These are phyloP conservation scores for Daldinia loculata DNA, from an alignment of 495 filamentous ascomycete species.

Conservation along the genomic window DNA sequence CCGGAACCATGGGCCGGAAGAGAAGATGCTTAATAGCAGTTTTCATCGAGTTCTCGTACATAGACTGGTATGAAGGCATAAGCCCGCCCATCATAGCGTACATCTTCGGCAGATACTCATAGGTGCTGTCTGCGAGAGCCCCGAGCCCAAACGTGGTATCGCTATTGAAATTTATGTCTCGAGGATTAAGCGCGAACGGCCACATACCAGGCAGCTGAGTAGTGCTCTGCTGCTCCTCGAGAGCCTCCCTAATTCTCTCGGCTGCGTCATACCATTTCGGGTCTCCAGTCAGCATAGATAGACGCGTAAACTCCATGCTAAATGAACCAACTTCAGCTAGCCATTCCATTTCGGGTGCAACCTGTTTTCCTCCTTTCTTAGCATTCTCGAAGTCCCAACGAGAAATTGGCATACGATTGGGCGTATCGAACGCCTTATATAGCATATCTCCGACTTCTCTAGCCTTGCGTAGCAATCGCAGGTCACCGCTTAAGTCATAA, in stretches of 20 bases:
- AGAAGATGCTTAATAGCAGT: slow-evolving; percentile 71
- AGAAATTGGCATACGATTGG: slow-evolving; percentile 84
- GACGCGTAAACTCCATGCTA: slow-evolving; percentile 81
- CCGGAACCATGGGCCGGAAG: slow-evolving; percentile 70
- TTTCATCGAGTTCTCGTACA: slow-evolving; percentile 66
- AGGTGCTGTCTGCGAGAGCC: slow-evolving; percentile 82
- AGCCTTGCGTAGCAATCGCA: slow-evolving; percentile 74
- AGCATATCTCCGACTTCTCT: slow-evolving; percentile 80
- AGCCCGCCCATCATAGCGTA: slow-evolving; percentile 56
- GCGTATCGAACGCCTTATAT: slow-evolving; percentile 85
- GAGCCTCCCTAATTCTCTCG: slow-evolving; percentile 73
- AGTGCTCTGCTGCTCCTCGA: slow-evolving; percentile 70
- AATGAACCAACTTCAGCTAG: slow-evolving; percentile 83
- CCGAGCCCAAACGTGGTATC: slow-evolving; percentile 72
- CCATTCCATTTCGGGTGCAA: slow-evolving; percentile 58
- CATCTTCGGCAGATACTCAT: slow-evolving; percentile 89
- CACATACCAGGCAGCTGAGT: slow-evolving; percentile 74
- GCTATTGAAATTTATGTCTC: slow-evolving; percentile 33
- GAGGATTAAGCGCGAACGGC: slow-evolving; percentile 48
- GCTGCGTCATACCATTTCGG: slow-evolving; percentile 86
- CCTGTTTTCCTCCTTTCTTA: slow-evolving; percentile 73
- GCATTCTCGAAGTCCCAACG: slow-evolving; percentile 76
- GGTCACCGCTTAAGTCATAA: slow-evolving; percentile 75
- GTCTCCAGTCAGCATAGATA: slow-evolving; percentile 82
- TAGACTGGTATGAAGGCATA: slow-evolving; percentile 50